These are phyloP conservation scores for Ajuga reptans DNA, from an alignment of 305 asterid species.

Conservation along the genomic window DNA sequence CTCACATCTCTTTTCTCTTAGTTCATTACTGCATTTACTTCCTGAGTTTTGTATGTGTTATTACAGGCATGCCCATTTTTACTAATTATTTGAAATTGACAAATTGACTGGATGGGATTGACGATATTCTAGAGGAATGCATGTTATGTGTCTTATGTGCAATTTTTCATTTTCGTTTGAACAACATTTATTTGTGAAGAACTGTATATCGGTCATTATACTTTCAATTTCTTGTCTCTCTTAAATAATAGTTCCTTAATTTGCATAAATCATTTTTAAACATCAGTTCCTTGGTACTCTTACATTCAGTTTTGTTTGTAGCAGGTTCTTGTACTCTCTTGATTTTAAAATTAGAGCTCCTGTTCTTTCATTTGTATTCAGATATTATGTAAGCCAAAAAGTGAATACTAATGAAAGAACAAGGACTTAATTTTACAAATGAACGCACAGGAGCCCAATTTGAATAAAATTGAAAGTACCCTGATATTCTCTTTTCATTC, in stretches of 20 bases:
- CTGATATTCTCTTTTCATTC: background rate
- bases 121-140: background rate
- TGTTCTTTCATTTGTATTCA: background rate
- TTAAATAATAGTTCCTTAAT: no score
- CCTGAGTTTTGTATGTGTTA: background rate
- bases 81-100: background rate
- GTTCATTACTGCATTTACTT: background rate
- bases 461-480: background rate
- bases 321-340: background rate
- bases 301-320: background rate
- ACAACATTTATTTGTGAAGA: background rate
- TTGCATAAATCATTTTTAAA: no score
- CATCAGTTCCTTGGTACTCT: no score
- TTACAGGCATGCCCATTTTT: background rate
- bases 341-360: no score
- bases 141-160: conserved; percentile 2
- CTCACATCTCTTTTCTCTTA: conserved; percentile 5
- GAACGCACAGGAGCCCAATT: background rate
- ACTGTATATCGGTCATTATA: background rate
- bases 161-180: background rate
- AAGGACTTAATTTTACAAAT: background rate
- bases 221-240: background rate
- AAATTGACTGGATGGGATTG: background rate
- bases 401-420: background rate
- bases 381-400: background rate